Evolutionary conservation across 345 rosid genomes (phyloP).

Genomic region (Fremontodendron californicum): DNA sequence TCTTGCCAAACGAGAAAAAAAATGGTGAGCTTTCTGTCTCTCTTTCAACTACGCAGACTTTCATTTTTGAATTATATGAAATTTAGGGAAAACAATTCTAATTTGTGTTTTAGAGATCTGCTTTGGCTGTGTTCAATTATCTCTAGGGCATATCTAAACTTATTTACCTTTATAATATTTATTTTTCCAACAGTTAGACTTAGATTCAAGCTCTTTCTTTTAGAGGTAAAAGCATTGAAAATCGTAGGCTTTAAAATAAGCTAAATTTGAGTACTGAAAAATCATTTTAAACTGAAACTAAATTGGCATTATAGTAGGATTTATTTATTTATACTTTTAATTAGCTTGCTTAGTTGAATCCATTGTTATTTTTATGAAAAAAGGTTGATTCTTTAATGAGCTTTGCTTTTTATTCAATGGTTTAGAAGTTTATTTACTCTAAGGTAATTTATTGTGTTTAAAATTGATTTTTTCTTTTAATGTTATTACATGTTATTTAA

Average conservation of each 20-base stretch:
- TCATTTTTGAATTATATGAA: neutral
- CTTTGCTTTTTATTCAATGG: too few species aligned
- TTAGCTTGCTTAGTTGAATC: neutral
- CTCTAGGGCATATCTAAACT: neutral
- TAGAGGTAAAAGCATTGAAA: neutral
- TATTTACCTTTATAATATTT: neutral
- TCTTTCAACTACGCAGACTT: neutral
- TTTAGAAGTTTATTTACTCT: too few species aligned
- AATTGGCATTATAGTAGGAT: neutral
- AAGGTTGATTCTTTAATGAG: neutral
- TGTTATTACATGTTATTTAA: too few species aligned
- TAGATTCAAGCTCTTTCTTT: constrained; percentile 2
- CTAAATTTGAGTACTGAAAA: neutral
- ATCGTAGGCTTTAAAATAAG: neutral
- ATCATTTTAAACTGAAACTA: neutral
- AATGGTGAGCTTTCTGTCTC: constrained; percentile 11
- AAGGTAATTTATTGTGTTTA: too few species aligned
- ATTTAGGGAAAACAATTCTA: neutral
- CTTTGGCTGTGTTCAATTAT: neutral
- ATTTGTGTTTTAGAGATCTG: constrained; percentile 5
- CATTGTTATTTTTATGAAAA: neutral
- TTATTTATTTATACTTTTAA: neutral
- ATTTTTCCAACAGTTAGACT: neutral
- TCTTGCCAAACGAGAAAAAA: neutral
- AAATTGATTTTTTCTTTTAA: too few species aligned